Percentiles rank a stretch among this genome's conserved stretches.
These are phyloP conservation scores for Metschnikowia colocasiae DNA, from an alignment of 805 yeast genomes.

Conservation along the genomic window DNA sequence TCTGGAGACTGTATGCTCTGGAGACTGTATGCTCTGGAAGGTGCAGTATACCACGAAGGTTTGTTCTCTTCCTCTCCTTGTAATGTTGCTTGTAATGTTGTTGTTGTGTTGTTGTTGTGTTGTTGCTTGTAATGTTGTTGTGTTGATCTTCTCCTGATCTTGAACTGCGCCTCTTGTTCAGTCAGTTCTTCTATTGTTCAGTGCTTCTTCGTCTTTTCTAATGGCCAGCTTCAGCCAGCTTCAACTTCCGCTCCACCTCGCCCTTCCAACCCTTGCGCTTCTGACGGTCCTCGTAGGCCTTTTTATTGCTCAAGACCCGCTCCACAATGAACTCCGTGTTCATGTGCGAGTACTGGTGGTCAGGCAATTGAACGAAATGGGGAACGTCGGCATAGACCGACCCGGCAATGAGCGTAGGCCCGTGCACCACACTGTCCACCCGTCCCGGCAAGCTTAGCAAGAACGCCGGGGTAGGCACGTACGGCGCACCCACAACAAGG, in stretches of 20 bases:
- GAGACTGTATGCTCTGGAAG: no score
- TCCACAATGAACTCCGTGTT: constrained; percentile 68
- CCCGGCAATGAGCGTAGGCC: constrained; percentile 46
- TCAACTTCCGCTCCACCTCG: constrained; percentile 37
- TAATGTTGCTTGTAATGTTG: no score
- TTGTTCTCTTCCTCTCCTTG: no score
- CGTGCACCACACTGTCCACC: constrained; percentile 48
- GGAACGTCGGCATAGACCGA: constrained; percentile 32
- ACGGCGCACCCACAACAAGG: constrained; percentile 68
- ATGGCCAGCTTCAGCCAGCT: constrained; percentile 7
- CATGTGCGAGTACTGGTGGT: constrained; percentile 61
- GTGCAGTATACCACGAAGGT: no score
- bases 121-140: no score
- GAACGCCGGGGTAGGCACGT: constrained; percentile 40
- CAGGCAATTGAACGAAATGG: constrained; percentile 41
- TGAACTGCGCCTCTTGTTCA: no score
- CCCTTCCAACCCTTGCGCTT: constrained; percentile 80
- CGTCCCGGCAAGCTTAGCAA: constrained; percentile 38
- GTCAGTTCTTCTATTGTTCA: no score
- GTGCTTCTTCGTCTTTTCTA: no score
- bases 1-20: no score
- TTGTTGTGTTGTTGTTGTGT: no score
- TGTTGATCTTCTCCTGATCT: no score
- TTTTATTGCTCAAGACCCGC: constrained; percentile 66
- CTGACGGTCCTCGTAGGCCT: constrained; percentile 81